A percentile compares a stretch with the other conserved stretches of the same genome.
phyloP scores from a whole-genome alignment of 805 yeast species.

The Ogataea siamensis region DNA sequence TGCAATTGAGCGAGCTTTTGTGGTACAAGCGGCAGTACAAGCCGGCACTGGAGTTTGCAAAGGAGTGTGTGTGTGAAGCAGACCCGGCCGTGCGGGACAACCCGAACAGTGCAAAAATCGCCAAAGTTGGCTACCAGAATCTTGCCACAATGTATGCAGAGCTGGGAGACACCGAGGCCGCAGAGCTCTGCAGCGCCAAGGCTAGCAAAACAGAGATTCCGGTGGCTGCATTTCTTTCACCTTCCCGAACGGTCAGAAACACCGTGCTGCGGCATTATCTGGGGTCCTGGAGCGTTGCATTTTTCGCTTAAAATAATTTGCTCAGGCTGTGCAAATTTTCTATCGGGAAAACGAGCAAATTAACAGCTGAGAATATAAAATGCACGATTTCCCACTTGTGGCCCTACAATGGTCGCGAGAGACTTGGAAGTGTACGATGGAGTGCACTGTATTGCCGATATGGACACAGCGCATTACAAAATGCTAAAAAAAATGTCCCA shows the following conservation, averaged over 20 bases:
- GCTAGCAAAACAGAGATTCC: constrained; percentile 33
- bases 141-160: constrained; percentile 34
- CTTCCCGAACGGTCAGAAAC: constrained; percentile 28
- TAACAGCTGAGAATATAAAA: constrained; percentile 5
- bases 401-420: constrained; percentile 10
- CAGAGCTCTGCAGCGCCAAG: constrained; percentile 26
- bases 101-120: constrained; percentile 37
- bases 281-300: constrained; percentile 35
- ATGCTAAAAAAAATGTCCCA: constrained; percentile 31
- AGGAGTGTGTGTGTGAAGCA: constrained; percentile 37
- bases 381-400: not conserved
- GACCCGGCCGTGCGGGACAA: constrained; percentile 32
- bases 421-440: constrained; percentile 31
- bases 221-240: constrained; percentile 26
- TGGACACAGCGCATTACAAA: constrained; percentile 26
- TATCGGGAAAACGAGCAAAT: constrained; percentile 13
- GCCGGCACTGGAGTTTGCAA: constrained; percentile 41
- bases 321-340: constrained; percentile 6
- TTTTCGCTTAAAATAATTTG: constrained; percentile 31
- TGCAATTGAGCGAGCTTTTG: constrained; percentile 42
- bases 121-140: constrained; percentile 38
- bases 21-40: constrained; percentile 35
- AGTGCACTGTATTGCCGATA: constrained; percentile 39
- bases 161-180: constrained; percentile 30
- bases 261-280: constrained; percentile 35